Evolutionary conservation across 495 filamentous ascomycete species (phyloP), one percentile per base, ranked within the genome.

Genomic region (Friedmanniomyces simplex): DNA sequence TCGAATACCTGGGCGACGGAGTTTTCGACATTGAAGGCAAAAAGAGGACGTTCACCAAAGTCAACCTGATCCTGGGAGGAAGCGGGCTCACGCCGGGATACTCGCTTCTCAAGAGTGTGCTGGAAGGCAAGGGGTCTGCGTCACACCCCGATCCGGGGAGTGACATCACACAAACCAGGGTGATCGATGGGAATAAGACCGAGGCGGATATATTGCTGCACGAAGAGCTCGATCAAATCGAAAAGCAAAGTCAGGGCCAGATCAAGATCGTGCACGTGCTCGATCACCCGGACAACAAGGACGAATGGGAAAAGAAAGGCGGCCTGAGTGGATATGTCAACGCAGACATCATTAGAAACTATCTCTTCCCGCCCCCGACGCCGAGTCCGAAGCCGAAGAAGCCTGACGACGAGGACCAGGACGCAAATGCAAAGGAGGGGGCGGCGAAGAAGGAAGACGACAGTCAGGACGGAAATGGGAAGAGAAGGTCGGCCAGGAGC

Each of bases 161-260:
- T 14, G 63, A 69, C 37, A 49, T 58, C 20, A 66, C 65, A 5
- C 39, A 66, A 39, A 59, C 69, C 50, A 59, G 60, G 12, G 64
- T 71, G 0, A 48, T 71, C 26, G 67, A 76, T 54, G 70, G 70
- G 5, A 76, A 74, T 57, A 72, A 71, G 55, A 62, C 54, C 21
- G 70, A 73, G 54, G 58, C 60, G 1, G 73, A 74, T 55, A 74
- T 76, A 49, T 60, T 76, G 6, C 51, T 64, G 14, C 54, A 50
- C 26, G 59, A 62, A n/a, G 46, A 60, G 39, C 39, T 64, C 18
- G 45, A 59, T 70, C 22, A 63, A 24, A 66, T 69, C 25, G 61
- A 65, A 16, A 58, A 54, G 37, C 50, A 66, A 6, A 36, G 66
- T 59, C 16, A 46, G 25, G 65, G 67, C 20, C 64, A 65, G 36